Evolutionary conservation across 2,329 filamentous ascomycete species (phyloP), one percentile per base, ranked within the genome.

Genomic region (Dactylellina leptospora): DNA sequence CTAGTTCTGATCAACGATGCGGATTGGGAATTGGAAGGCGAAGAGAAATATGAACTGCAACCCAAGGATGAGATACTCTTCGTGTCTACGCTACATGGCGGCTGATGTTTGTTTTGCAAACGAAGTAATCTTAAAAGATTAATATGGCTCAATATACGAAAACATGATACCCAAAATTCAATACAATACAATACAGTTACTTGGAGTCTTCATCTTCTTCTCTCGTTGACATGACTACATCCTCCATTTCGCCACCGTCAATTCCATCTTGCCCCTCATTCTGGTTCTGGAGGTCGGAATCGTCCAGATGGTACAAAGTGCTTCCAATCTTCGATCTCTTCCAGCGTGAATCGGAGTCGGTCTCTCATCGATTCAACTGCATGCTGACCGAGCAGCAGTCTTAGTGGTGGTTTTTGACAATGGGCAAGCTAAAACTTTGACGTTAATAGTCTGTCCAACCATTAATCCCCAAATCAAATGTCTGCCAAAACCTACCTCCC

Each of bases 21-120:
- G 23, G 95, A 99, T 80, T 99, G 95, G 95, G 95, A 97, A 80
- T 86, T 99, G 10, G 95, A 97, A 81, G 95, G 93, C 16, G 93
- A 97, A 81, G 92, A 95, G 78, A 85, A 87, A 75, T 97, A 97
- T 79, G 88, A 92, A 80, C 82, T 99, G 66, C 88, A 93, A 81
- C 81, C 83, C 73, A 86, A 88, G 68, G 95, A 99, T 82, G 93
- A 90, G 78, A 90, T 99, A 76, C 84, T 97, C 75, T 99, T 99
- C 81, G 93, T 99, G 74, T 97, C 93, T 73, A 99, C 95, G 16
- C 83, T 99, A 73, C 95, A 99, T 80, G 95, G 95, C 66, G 95
- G 95, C 72, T 97, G n/a, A n/a, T n/a, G n/a, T n/a, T n/a, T n/a
- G n/a, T n/a, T n/a, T n/a, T n/a, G n/a, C n/a, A n/a, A n/a, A n/a